Evolutionary conservation across 352 stramenopile species (phyloP), one percentile per base, ranked within the genome.

Genomic region (Blastocystis hominis): DNA sequence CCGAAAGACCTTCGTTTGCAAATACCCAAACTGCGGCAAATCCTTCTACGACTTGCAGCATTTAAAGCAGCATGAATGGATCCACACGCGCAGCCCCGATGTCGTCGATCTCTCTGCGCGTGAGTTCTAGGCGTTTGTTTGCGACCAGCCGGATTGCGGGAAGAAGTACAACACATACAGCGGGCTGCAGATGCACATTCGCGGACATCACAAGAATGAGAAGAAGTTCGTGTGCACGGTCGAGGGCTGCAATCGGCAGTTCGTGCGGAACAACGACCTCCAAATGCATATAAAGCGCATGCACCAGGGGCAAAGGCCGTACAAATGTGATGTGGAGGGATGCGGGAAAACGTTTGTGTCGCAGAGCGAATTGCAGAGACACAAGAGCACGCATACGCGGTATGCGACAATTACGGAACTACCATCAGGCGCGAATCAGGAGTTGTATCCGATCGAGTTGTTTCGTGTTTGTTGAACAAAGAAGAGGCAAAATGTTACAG

Each of bases 101-200:
- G 77, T 87, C 34, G 30, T 53, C n/a, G 3, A 17, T 13, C 34
- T 46, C 5, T 9, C 17, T 2, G 53, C 36, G 2, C 3, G 36
- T 77, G 34, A 76, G 3, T 9, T 34, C 9, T 87, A 87, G 77
- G 40, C 42, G 50, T 64, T 55, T 15, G 50, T 54, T 15, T 87
- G 77, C n/a, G 55, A 56, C 7, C 59, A 62, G 30, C 62, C 77
- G 15, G 61, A 59, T 2, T 87, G 77, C 44, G 69, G 40, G 3
- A 87, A 87, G 77, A 87, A 87, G 66, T 87, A 87, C 55, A 61
- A 56, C 1, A 87, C 77, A n/a, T 24, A 56, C n/a, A 56, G 77
- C 17, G 77, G 77, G n/a, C 40, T 87, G 17, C 44, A 87, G 36
- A n/a, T 87, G 36, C 77, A 87, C 44, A 78, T 87, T 40, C 72